These are phyloP conservation scores for Eremochloa ophiuroides DNA, from an alignment of 176 grass and related monocot genomes.

Conservation along the genomic window DNA sequence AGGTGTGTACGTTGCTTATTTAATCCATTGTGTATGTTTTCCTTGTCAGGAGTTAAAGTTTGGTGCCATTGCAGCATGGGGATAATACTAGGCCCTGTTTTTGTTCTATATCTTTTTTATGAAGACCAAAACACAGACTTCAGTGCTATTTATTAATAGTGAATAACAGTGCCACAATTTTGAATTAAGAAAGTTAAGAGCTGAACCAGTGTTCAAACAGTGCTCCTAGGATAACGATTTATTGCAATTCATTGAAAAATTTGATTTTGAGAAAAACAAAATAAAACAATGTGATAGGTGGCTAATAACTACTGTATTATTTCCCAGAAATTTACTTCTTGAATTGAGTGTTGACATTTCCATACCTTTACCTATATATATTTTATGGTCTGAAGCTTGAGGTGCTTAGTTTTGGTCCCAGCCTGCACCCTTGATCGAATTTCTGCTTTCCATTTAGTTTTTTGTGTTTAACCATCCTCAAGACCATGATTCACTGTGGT, in stretches of 20 bases:
- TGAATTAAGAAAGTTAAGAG: background rate
- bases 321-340: background rate
- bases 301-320: too few relatives aligned
- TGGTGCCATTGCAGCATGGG: background rate
- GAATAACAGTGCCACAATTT: background rate
- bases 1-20: constrained; percentile 39
- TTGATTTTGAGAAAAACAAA: background rate
- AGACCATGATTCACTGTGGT: background rate
- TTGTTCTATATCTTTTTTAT: background rate
- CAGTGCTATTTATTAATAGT: background rate
- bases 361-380: background rate
- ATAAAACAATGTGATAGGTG: background rate
- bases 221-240: background rate
- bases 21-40: background rate
- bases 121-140: background rate
- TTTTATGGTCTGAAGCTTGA: background rate
- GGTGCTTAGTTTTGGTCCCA: background rate
- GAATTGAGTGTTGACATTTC: background rate
- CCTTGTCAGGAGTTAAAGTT: background rate
- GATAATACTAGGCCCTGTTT: background rate
- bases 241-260: background rate
- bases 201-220: background rate
- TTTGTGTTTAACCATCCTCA: background rate
- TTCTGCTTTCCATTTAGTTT: background rate
- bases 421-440: background rate